These are phyloP conservation scores for Multifurca ochricompacta DNA, from an alignment of 768 basidiomycete genomes.

Conservation along the genomic window DNA sequence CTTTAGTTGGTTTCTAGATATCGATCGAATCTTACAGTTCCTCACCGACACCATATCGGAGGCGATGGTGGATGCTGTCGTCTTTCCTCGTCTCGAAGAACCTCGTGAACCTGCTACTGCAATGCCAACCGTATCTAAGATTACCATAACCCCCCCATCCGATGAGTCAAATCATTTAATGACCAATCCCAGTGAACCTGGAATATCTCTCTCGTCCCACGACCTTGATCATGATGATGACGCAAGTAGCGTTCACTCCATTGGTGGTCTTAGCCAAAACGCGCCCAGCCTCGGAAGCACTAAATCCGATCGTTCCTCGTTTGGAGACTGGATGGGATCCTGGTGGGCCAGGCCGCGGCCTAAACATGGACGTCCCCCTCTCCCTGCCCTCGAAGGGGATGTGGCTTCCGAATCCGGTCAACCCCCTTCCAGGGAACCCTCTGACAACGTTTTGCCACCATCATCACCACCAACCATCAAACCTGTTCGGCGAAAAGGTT, in stretches of 20 bases:
- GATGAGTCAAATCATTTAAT: neutral
- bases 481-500: constrained; percentile 34
- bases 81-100: constrained; percentile 28
- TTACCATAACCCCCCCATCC: constrained; percentile 13
- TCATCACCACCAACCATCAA: constrained; percentile 14
- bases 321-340: constrained; percentile 73
- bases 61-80: constrained; percentile 44
- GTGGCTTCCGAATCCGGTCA: constrained; percentile 4
- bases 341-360: constrained; percentile 56
- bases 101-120: constrained; percentile 12
- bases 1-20: neutral
- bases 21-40: constrained; percentile 28
- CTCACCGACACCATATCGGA: constrained; percentile 40
- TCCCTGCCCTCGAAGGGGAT: constrained; percentile 2
- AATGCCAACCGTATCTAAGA: constrained; percentile 14
- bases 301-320: constrained; percentile 30
- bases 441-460: constrained; percentile 14
- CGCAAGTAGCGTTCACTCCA: constrained; percentile 14
- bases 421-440: constrained; percentile 13
- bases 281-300: constrained; percentile 9
- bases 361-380: constrained; percentile 25
- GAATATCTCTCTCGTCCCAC: neutral
- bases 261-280: constrained; percentile 13
- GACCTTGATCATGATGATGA: constrained; percentile 2
- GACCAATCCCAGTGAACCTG: neutral